A percentile compares a stretch with the other conserved stretches of the same genome.
phyloP scores from a whole-genome alignment of 2,329 filamentous ascomycete genomes.

The Nigrospora sphaerica region DNA sequence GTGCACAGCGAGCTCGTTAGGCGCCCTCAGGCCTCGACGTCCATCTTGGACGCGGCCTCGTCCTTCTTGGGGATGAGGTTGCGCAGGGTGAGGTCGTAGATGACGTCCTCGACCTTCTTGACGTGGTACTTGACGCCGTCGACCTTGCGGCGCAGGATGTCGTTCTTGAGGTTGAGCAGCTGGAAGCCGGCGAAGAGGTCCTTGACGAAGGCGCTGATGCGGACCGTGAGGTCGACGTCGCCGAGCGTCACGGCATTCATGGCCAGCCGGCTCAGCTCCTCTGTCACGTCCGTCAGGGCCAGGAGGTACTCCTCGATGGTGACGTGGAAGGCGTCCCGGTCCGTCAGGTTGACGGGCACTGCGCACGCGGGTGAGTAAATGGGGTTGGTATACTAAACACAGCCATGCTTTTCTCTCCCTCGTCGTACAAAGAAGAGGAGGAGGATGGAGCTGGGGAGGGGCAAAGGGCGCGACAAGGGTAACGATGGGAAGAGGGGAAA shows the following conservation, averaged over 20 bases:
- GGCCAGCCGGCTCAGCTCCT: conserved; percentile 84
- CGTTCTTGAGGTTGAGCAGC: conserved; percentile 95
- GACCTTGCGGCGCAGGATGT: conserved; percentile 76
- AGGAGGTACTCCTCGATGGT: conserved; percentile 97
- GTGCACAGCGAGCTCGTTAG: background rate
- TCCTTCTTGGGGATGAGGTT: conserved; percentile 61
- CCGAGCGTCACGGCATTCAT: conserved; percentile 92
- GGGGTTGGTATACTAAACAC: background rate
- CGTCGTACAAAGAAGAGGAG: too few species aligned
- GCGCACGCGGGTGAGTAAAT: conserved; percentile 1
- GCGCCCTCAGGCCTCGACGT: too few species aligned
- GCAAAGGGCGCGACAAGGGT: too few species aligned
- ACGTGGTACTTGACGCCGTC: conserved; percentile 96
- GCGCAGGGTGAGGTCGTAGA: conserved; percentile 87
- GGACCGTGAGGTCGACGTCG: conserved; percentile 77
- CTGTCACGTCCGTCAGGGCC: conserved; percentile 76
- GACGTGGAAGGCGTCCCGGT: conserved; percentile 84
- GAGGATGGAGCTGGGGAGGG: too few species aligned
- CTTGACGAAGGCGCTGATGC: conserved; percentile 89
- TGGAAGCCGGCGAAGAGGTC: conserved; percentile 95
- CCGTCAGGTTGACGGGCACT: conserved; percentile 90
- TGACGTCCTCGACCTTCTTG: conserved; percentile 96
- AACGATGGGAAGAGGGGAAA: background rate
- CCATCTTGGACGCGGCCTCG: background rate
- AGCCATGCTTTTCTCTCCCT: too few species aligned